Evolutionary conservation across 495 filamentous ascomycete genomes (phyloP), one percentile per base, ranked within the genome.

Genomic region (Hamigera avellanea): DNA sequence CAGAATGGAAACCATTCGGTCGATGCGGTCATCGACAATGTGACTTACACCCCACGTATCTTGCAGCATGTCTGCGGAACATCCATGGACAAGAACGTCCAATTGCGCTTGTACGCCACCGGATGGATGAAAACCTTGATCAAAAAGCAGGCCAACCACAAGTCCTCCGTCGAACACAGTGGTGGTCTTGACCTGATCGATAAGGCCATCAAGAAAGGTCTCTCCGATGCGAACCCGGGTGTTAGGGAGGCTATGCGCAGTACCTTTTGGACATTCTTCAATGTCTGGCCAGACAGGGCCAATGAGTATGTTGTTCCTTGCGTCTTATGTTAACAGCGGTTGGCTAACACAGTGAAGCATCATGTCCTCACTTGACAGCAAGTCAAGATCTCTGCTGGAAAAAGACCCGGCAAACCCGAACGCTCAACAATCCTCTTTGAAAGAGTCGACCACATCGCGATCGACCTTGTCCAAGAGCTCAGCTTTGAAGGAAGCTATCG

Each of bases 1-100:
- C 72, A 87, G 41, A 76, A 80, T 41, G 86, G 81, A 23, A 86
- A 93, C 54, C 52, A 63, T 1, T 81, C 82, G 0, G 77, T 91
- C 7, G 78, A 86, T 41, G 70, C 68, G 12, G 75, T 96, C 39
- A 72, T 98, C 40, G 66, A 70, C 23, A 76, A 80, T 49, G 80
- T 83, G 15, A 80, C 86, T 0, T 95, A 84, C 54, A 84, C 74
- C 36, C 53, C 66, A 36, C 79, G 86, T 14, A 64, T 95, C 37
- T 66, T 95, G 64, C 82, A 93, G 46, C 87, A 95, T 46, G 64
- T 96, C 21, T 76, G 73, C 54, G 58, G 57, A 37, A 86, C 93
- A 18, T 78, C 69, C 35, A 79, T 88, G 50, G 91, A 96, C 53
- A 98, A 95, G 62, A 96, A 95, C 53, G 76, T 85, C 1, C 79